Base-by-base conservation (phyloP, 2,329 filamentous ascomycete species). In the Aspergillus fischeri region DNA sequence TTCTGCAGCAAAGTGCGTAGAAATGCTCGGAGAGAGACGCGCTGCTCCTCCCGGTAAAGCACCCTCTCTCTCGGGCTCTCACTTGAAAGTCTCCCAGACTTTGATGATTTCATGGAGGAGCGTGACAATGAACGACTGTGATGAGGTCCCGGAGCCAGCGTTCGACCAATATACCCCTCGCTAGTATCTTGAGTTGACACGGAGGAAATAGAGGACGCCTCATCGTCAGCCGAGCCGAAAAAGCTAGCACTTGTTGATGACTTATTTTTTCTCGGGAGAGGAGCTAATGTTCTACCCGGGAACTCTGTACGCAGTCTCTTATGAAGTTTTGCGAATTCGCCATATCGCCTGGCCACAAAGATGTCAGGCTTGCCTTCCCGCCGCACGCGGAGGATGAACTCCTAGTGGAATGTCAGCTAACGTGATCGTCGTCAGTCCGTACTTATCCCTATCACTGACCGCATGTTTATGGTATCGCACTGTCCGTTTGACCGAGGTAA, bases 181-280 rank as follows among this genome's bases (percentile, higher is more conserved):
- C 72, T 78, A n/a, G 79, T 81, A 53, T 82, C 78, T 60, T 86
- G 81, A 1, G 89, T 93, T 3, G 91, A 95, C 1, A 83, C 77
- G 0, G 92, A 96, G 0, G 92, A 96, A 6, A 93, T 73, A 1
- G 92, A 96, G 1, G 80, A 83, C 71, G 93, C 91, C 45, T 90
- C 90, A 60, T 91, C 89, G 62, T 86, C 84, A 51, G 77, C 77
- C 32, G 81, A 82, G 24, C 82, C 83, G 44, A 87, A 75, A 24
- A 89, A 71, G 27, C 79, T 80, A 1, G 84, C 81, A 6, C 89
- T 79, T 2, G 87, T 86, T 1, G 86, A 87, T 62, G 87, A 87
- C 74, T 93, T 96, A 74, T 97, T 97, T 83, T 97, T 97, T 70
- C 88, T 88, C 0, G 94, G 94, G 51, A 97, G 78, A 1, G 91